These are phyloP conservation scores for Edaphochlamys debaryana DNA, from an alignment of 139 green algal species.

Conservation along the genomic window DNA sequence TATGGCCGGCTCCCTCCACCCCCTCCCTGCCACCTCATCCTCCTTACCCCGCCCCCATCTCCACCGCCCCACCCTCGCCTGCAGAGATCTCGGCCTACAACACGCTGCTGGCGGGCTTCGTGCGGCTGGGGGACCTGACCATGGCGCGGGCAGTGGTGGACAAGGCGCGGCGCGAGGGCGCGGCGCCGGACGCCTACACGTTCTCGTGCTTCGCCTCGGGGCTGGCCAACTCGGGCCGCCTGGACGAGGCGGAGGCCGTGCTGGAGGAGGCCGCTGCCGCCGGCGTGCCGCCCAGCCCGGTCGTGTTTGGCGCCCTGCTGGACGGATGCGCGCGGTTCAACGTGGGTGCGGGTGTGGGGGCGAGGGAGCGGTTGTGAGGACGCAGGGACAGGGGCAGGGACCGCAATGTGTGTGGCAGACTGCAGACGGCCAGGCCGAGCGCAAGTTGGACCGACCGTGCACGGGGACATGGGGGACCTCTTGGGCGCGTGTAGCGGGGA, in stretches of 20 bases:
- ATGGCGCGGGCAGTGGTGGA: constrained; percentile 48
- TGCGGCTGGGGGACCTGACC: constrained; percentile 43
- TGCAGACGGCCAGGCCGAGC: too few relatives aligned
- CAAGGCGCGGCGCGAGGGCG: constrained; percentile 54
- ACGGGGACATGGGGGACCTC: too few relatives aligned
- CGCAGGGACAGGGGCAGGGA: too few relatives aligned
- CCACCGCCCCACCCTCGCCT: background rate
- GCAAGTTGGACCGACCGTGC: too few relatives aligned
- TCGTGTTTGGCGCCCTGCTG: constrained; percentile 37
- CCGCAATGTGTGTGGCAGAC: too few relatives aligned
- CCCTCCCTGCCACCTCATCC: too few relatives aligned
- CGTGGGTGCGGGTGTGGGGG: background rate
- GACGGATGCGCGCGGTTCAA: constrained; percentile 15
- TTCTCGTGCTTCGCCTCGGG: constrained; percentile 65
- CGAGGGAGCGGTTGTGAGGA: background rate
- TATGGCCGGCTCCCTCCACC: too few relatives aligned
- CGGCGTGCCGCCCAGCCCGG: constrained; percentile 31
- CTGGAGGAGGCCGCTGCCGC: constrained; percentile 49
- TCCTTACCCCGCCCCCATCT: too few relatives aligned
- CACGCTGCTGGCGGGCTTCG: constrained; percentile 69
- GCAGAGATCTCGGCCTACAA: constrained; percentile 74
- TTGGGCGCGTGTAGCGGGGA: too few relatives aligned
- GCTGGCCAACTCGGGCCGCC: constrained; percentile 17
- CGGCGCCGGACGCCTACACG: constrained; percentile 63
- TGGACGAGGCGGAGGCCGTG: constrained; percentile 37